Percentiles rank a stretch among this genome's conserved stretches.
These are phyloP conservation scores for Buddleja alternifolia DNA, from an alignment of 257 asterid species.

Conservation along the genomic window DNA sequence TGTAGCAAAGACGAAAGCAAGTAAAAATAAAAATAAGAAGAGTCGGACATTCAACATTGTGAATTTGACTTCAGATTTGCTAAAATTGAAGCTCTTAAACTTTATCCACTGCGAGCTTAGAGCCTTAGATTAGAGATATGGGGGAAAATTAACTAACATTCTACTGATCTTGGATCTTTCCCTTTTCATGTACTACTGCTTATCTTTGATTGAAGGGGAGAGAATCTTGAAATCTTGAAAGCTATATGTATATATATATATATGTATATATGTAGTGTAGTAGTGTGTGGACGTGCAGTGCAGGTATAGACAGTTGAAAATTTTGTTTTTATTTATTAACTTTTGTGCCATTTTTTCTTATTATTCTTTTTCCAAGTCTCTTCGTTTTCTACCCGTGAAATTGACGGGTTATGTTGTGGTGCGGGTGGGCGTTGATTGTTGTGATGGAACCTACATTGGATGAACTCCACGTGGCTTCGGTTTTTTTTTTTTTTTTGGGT, in stretches of 20 bases:
- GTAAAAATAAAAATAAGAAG: slow-evolving; percentile 38
- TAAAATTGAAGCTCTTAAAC: slow-evolving; percentile 7
- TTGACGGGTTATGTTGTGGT: background rate
- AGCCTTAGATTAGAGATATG: background rate
- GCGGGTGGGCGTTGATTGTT: slow-evolving; percentile 19
- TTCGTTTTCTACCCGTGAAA: slow-evolving; percentile 19
- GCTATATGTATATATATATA: background rate
- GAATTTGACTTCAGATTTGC: slow-evolving; percentile 32
- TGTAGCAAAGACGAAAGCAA: slow-evolving; percentile 41
- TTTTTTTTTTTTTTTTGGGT: background rate
- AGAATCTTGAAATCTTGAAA: slow-evolving; percentile 13
- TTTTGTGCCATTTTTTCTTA: background rate
- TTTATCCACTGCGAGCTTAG: slow-evolving; percentile 2
- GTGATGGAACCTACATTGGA: slow-evolving; percentile 14
- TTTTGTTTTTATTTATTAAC: slow-evolving; percentile 15
- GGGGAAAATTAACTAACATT: slow-evolving; percentile 22
- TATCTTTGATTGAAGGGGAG: slow-evolving; percentile 29
- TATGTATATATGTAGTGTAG: background rate
- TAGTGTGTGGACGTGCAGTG: slow-evolving; percentile 45
- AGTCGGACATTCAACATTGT: slow-evolving; percentile 44
- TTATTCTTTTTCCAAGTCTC: background rate
- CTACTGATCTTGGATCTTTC: slow-evolving; percentile 27
- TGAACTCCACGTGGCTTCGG: slow-evolving; percentile 22
- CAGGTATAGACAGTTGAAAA: slow-evolving; percentile 41
- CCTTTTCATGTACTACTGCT: slow-evolving; percentile 3